Base-by-base conservation (phyloP, 345 rosid species). In the Dipteronia sinensis region DNA sequence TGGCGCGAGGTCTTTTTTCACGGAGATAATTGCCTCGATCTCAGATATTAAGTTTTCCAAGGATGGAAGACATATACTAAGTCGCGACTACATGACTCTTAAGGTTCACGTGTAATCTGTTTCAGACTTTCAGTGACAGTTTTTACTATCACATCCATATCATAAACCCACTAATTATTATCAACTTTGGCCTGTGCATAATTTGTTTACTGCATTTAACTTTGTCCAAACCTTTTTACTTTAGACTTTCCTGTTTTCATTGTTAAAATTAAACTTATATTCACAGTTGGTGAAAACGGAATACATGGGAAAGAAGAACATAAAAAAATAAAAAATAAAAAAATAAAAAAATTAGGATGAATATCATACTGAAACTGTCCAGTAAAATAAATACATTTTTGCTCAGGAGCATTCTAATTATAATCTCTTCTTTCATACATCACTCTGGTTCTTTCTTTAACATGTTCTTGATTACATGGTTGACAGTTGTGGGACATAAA, bases 21-120 rank as follows among this genome's bases (percentile, higher is more conserved):
- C 98, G 0, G 98, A 94, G 86, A 94, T 94, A 84, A 94, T 94
- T 83, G 98, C 98, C 78, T 94, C 98, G 19, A 83, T 92, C 82
- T 94, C 98, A 55, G 97, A 94, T 83, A 88, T 92, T 75, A 94
- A 92, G 85, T 94, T 94, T 83, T 87, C 93, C 0, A 91, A 83
- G 82, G 91, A 83, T 74, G 97, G 98, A 69, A 91, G 96, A 83
- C 87, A 91, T 80, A 85, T 94, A 77, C 92, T 94, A 77, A 90
- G 97, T 82, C 97, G 98, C 56, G 98, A 95, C 84, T 95, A 93
- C 88, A 93, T 95, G 98, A 92, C 97, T 70, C 95, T 95, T 73
- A 95, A 95, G 97, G 98, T 94, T 74, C 40, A 20, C 58, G 1
- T n/a, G 68, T 44, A 15, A 49, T 59, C 40, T 49, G 58, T 44